Evolutionary conservation across 345 rosid genomes (phyloP).

Genomic region (Citrus hindsii): DNA sequence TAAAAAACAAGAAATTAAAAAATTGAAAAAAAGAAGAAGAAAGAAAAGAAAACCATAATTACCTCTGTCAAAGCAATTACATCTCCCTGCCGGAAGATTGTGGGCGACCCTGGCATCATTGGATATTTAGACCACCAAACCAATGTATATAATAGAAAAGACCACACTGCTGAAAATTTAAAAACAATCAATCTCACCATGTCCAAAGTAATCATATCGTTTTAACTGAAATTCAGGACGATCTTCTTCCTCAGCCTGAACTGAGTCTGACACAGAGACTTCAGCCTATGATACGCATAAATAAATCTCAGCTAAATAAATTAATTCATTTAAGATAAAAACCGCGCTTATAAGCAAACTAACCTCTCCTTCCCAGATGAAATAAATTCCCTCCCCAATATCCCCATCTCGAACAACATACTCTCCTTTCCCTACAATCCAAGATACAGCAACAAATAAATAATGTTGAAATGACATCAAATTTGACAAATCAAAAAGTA

Average conservation of each 20-base stretch:
- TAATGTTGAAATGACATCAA: not conserved
- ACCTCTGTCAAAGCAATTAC: slow-evolving; percentile 82
- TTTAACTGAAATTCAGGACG: slow-evolving; percentile 72
- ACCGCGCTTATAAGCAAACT: slow-evolving; percentile 11
- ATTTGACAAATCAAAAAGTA: not conserved
- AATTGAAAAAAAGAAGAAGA: too few species aligned
- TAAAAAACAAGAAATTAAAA: not conserved
- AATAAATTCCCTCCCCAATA: slow-evolving; percentile 73
- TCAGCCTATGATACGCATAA: slow-evolving; percentile 54
- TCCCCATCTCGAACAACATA: slow-evolving; percentile 69
- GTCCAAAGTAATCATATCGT: slow-evolving; percentile 83
- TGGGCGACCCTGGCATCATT: slow-evolving; percentile 45
- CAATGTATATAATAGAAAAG: not conserved
- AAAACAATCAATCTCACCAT: slow-evolving; percentile 41
- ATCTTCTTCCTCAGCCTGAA: slow-evolving; percentile 51
- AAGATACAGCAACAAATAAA: not conserved
- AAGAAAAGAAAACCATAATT: slow-evolving; percentile 1
- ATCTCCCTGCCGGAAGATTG: slow-evolving; percentile 56
- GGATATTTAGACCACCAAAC: not conserved
- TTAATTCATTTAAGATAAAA: not conserved
- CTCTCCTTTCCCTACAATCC: slow-evolving; percentile 64
- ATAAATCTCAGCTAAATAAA: not conserved
- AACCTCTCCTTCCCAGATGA: slow-evolving; percentile 92
- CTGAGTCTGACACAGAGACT: slow-evolving; percentile 46
- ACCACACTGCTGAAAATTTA: not conserved